Evolutionary conservation across 352 stramenopile species (phyloP).

Genomic region (Blastocystis sp.): DNA sequence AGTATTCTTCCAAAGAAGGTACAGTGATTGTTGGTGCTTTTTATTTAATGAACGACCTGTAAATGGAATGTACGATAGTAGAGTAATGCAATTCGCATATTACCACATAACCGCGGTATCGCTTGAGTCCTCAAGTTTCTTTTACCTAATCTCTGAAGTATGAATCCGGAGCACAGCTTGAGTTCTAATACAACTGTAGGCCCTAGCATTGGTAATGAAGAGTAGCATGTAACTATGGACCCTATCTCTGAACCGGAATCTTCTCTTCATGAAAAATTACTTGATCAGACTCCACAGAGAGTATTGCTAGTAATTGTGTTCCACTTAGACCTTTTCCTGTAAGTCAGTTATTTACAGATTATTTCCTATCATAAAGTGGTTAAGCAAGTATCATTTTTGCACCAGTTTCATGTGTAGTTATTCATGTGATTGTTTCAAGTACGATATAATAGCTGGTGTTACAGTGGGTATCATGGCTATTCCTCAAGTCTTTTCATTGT

Average conservation of each 20-base stretch:
- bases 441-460: constrained; percentile 61
- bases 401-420: background rate
- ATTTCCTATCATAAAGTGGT: constrained; percentile 41
- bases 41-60: background rate
- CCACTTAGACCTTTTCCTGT: background rate
- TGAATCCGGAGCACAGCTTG: background rate
- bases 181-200: background rate
- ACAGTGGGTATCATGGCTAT: constrained; percentile 64
- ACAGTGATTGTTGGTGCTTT: background rate
- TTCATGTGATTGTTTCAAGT: background rate
- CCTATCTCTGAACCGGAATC: background rate
- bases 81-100: too few species aligned
- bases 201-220: background rate
- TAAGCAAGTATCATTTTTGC: background rate
- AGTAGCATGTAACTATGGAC: background rate
- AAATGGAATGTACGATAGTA: too few species aligned
- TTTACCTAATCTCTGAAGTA: background rate
- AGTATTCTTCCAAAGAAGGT: too few species aligned
- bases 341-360: background rate
- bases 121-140: too few species aligned
- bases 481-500: constrained; percentile 22
- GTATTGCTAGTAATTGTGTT: background rate
- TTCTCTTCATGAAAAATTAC: background rate
- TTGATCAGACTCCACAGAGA: background rate
- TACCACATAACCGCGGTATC: too few species aligned